These are phyloP conservation scores for Candida labiduridarum DNA, from an alignment of 1,139 yeast genomes.

Conservation along the genomic window DNA sequence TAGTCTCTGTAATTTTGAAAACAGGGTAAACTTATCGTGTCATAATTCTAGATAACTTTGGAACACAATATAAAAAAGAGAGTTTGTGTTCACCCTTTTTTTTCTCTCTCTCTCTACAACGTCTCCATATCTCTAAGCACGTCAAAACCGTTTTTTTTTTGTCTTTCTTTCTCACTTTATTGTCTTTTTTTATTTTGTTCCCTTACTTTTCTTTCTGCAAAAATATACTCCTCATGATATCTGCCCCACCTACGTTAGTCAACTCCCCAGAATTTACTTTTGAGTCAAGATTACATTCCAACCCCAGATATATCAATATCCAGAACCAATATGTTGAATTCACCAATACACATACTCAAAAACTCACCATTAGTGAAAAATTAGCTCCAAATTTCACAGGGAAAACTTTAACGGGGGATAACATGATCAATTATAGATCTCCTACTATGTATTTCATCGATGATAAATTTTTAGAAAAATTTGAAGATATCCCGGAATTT, in stretches of 20 bases:
- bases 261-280: neutral
- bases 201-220: neutral
- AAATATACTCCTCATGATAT: neutral
- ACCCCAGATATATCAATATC: conserved; percentile 4
- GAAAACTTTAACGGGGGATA: conserved; percentile 35
- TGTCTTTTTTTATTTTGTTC: neutral
- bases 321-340: conserved; percentile 9
- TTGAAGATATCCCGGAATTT: conserved; percentile 17
- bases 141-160: neutral
- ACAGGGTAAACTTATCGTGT: too few relatives aligned
- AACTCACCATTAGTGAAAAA: conserved; percentile 10
- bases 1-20: too few relatives aligned
- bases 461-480: conserved; percentile 28
- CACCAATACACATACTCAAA: conserved; percentile 11
- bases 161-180: neutral
- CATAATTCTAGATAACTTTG: too few relatives aligned
- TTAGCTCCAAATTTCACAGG: conserved; percentile 40
- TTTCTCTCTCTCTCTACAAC: too few relatives aligned
- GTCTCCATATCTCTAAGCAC: too few relatives aligned
- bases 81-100: too few relatives aligned
- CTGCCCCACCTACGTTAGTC: conserved; percentile 3
- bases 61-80: too few relatives aligned
- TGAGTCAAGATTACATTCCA: conserved; percentile 7
- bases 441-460: conserved; percentile 40
- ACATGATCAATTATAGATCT: conserved; percentile 39